These are phyloP conservation scores for Biscogniauxia marginata DNA, from an alignment of 2,329 filamentous ascomycete genomes.

Conservation along the genomic window DNA sequence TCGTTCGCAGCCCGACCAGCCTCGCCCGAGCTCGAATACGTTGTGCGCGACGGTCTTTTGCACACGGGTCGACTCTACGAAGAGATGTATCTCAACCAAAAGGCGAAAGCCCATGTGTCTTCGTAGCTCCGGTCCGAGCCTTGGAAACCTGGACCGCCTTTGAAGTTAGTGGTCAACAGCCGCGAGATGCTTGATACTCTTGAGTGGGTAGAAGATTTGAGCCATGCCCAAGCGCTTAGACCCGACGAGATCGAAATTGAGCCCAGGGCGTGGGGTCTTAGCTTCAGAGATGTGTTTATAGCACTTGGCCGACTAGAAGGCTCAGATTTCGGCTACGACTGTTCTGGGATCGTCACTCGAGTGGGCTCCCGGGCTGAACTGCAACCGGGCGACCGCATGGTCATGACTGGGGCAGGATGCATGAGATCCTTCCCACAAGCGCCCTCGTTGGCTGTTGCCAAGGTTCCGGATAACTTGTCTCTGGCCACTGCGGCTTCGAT, in stretches of 20 bases:
- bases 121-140: neutral
- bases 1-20: too few species aligned
- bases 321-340: conserved; percentile 5
- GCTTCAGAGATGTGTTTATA: conserved; percentile 10
- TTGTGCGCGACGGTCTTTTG: conserved; percentile 1
- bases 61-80: conserved; percentile 4
- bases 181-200: conserved; percentile 18
- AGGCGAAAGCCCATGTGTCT: neutral
- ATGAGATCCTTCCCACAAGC: neutral
- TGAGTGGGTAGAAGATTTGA: conserved; percentile 12
- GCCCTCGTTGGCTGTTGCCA: neutral
- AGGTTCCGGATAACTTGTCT: neutral
- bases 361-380: neutral
- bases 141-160: conserved; percentile 5
- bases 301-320: conserved; percentile 3
- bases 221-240: conserved; percentile 1
- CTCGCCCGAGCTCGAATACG: conserved; percentile 7
- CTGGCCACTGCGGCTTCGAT: neutral
- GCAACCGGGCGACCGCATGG: neutral
- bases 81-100: neutral
- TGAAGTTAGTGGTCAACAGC: conserved; percentile 3
- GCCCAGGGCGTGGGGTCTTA: conserved; percentile 4
- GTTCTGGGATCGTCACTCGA: conserved; percentile 7
- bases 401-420: neutral
- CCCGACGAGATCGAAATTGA: conserved; percentile 20